phyloP scores from a whole-genome alignment of 495 filamentous ascomycete genomes.

The Lophiostoma macrostomum region DNA sequence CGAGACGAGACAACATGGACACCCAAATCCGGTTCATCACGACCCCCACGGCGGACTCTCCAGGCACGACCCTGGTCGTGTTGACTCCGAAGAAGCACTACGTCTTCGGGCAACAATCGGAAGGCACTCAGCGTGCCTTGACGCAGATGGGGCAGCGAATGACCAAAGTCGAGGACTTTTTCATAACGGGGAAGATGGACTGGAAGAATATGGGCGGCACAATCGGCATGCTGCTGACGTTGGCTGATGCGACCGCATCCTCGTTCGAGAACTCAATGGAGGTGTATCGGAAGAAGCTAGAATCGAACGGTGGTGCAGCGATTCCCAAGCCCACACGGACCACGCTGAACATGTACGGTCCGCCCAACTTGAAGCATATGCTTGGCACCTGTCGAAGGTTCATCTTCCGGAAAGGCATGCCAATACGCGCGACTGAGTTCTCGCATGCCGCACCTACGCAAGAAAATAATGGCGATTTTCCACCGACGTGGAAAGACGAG shows the following conservation, averaged over 20 bases:
- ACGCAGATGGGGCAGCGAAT: slow-evolving; percentile 61
- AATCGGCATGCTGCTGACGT: slow-evolving; percentile 75
- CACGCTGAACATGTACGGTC: slow-evolving; percentile 68
- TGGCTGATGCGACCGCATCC: slow-evolving; percentile 60
- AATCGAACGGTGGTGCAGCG: slow-evolving; percentile 27
- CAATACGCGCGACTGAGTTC: slow-evolving; percentile 62
- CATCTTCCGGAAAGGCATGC: slow-evolving; percentile 81
- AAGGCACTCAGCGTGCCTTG: slow-evolving; percentile 79
- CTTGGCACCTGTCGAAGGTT: slow-evolving; percentile 81
- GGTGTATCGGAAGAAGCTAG: slow-evolving; percentile 29
- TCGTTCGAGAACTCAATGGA: slow-evolving; percentile 36
- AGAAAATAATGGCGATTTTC: slow-evolving; percentile 37
- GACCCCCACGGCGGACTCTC: slow-evolving; percentile 87
- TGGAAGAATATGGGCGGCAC: slow-evolving; percentile 78
- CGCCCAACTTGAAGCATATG: slow-evolving; percentile 70
- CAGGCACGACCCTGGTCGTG: slow-evolving; percentile 71
- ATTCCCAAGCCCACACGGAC: slow-evolving; percentile 32
- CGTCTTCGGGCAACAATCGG: slow-evolving; percentile 77
- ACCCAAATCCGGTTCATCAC: slow-evolving; percentile 68
- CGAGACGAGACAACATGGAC: slow-evolving; percentile 54
- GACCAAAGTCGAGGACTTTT: slow-evolving; percentile 64
- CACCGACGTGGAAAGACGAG: slow-evolving; percentile 69
- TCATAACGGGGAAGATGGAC: slow-evolving; percentile 72
- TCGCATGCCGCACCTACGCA: slow-evolving; percentile 40
- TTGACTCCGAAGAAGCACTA: slow-evolving; percentile 80